Base-by-base conservation (phyloP, 2,329 filamentous ascomycete genomes). In the Beauveria medogensis region DNA sequence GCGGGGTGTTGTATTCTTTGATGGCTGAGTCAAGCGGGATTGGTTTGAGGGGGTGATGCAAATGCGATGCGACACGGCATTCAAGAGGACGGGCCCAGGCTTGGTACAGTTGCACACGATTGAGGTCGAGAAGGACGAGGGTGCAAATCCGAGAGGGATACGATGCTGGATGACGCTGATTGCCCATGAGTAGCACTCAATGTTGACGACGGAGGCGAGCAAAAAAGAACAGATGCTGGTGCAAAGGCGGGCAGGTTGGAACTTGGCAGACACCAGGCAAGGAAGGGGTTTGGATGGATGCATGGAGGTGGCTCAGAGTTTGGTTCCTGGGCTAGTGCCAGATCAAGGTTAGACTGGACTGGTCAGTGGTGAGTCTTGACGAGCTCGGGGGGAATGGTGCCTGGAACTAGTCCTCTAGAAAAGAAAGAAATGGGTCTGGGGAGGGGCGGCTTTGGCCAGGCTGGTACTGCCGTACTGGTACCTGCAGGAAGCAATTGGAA, bases 261-360 rank as follows among this genome's bases (percentile, higher is more conserved):
- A 37, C 34, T 37, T 43, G 41, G 18, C 41, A 43, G 41, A 5
- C 34, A 37, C 34, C 12, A 48, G 46, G 46, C 47, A 50, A 12
- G n/a, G 47, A 50, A 12, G n/a, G 47, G 28, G 28, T n/a, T 12
- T 20, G 20, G 18, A 55, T 37, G 41, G 44, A 37, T 37, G n/a
- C 28, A 48, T 48, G 20, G 54, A 24, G 24, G 53, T 18, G 55
- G 55, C 41, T 47, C 37, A 53, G 41, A 41, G 28, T 48, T 60
- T 55, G 58, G 58, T 60, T 54, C 58, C 58, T 60, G 58, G 50
- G 28, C 58, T 60, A 60, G 50, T 51, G 40, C 50, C 50, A 30
- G 22, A 48, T 48, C 20, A 28, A 41, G 50, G 43, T 30, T 60
- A 60, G 50, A 37, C 34, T 37, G 34, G 34, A 12, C 30, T 34